These are phyloP conservation scores for Ogataea pini DNA, from an alignment of 805 yeast genomes.

Conservation along the genomic window DNA sequence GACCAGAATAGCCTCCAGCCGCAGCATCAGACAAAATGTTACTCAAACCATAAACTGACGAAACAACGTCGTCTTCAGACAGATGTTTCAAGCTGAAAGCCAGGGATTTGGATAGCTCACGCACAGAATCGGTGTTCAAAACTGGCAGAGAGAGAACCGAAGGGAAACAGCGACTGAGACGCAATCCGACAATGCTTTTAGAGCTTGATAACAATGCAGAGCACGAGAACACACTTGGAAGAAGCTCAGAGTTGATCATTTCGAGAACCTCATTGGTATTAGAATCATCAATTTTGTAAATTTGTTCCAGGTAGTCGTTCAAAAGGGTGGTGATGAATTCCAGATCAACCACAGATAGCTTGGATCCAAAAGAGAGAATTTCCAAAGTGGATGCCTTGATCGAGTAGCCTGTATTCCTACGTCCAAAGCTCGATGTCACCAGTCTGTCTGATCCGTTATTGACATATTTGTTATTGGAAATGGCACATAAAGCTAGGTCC, in stretches of 20 bases:
- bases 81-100: slow-evolving; percentile 66
- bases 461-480: slow-evolving; percentile 25
- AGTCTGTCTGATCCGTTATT: slow-evolving; percentile 27
- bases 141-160: slow-evolving; percentile 57
- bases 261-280: slow-evolving; percentile 55
- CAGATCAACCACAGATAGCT: slow-evolving; percentile 46
- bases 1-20: slow-evolving; percentile 22
- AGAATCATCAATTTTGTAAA: slow-evolving; percentile 28
- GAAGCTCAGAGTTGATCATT: slow-evolving; percentile 48
- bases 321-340: slow-evolving; percentile 47
- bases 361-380: slow-evolving; percentile 58
- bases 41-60: slow-evolving; percentile 79
- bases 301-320: slow-evolving; percentile 45
- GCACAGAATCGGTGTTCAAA: slow-evolving; percentile 48
- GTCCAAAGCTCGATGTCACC: slow-evolving; percentile 26
- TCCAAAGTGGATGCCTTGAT: slow-evolving; percentile 46
- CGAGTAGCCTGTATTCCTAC: slow-evolving; percentile 29
- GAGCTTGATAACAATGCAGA: slow-evolving; percentile 34
- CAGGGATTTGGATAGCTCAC: slow-evolving; percentile 54
- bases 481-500: slow-evolving; percentile 19
- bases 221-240: slow-evolving; percentile 38
- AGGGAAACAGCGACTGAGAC: slow-evolving; percentile 40
- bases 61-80: slow-evolving; percentile 79
- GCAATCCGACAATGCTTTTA: slow-evolving; percentile 45
- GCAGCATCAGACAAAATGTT: slow-evolving; percentile 58